Base-by-base conservation (phyloP, 805 yeast genomes). In the Kodamaea jinghongensis region DNA sequence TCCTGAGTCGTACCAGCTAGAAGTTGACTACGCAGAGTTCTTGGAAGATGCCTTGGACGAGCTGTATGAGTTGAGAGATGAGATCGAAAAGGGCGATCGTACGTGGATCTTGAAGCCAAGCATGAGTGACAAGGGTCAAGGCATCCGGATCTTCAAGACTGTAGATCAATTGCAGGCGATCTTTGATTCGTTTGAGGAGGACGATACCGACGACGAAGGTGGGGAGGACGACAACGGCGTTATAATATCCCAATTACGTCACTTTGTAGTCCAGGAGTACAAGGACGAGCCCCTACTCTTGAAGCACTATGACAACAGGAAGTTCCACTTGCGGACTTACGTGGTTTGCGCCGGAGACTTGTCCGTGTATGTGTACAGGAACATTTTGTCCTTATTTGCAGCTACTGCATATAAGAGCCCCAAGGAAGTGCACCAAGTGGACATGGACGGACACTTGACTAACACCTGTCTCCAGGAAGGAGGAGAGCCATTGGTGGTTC, bases 71-170 rank as follows among this genome's bases (percentile, higher is more conserved):
- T 69, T 93, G 36, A 67, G 96, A 43, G 83, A 83, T 38, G 96
- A 85, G 49, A 65, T 93, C 25, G 83, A 81, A 43, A 58, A 61
- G 8, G 78, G 76, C 10, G 51, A 56, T 14, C 78, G 75, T 48
- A 76, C 83, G 34, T 91, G 95, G 90, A 93, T 93, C 28, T 71
- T 93, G 57, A 93, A 93, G 57, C 99, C 99, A 11, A 81, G 96
- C 47, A 89, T 93, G 96, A 85, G 95, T 54, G 99, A 93, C 56
- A 83, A 91, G 56, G 99, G 96, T 8, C 96, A 93, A 58, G 99
- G 99, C 0, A 91, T 93, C 36, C 67, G 96, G 28, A 62, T 93
- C 0, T 93, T 93, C 65, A 73, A 72, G 39, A 81, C 89, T 0
- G 70, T 87, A 26, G 86, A 81, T 6, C 93, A 89, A 52, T 67